Evolutionary conservation across 2,329 filamentous ascomycete species (phyloP).

Genomic region (Lomentospora prolificans): DNA sequence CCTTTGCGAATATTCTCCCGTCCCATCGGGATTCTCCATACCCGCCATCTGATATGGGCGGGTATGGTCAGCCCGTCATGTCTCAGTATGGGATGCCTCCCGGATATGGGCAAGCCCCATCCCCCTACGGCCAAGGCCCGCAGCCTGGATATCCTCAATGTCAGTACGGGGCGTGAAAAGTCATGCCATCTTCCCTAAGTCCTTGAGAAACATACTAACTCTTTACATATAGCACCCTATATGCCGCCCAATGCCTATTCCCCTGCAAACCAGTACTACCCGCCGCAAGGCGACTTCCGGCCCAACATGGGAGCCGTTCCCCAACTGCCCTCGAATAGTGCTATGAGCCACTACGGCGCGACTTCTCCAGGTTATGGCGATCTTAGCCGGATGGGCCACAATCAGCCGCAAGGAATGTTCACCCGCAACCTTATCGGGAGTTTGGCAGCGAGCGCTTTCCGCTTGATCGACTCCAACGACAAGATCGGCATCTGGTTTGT

Average conservation of each 20-base stretch:
- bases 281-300: conserved; percentile 11
- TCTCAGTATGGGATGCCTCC: conserved; percentile 7
- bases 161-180: too few species aligned
- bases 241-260: conserved; percentile 23
- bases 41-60: conserved; percentile 18
- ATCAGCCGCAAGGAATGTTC: conserved; percentile 71
- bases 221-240: conserved; percentile 4
- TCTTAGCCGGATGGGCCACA: conserved; percentile 22
- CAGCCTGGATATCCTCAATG: conserved; percentile 22
- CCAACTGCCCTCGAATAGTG: conserved; percentile 5
- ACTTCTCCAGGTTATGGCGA: conserved; percentile 18
- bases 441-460: conserved; percentile 78
- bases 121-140: conserved; percentile 3
- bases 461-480: conserved; percentile 66
- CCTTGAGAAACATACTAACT: background rate
- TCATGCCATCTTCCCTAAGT: too few species aligned
- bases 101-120: conserved; percentile 18
- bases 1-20: conserved; percentile 25
- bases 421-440: conserved; percentile 92
- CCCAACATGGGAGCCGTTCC: conserved; percentile 7
- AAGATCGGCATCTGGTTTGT: conserved; percentile 95
- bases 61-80: conserved; percentile 19
- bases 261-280: conserved; percentile 16
- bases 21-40: conserved; percentile 27
- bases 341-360: conserved; percentile 17